Base-by-base conservation (phyloP, 164 flowering plant species). In the Vitis amurensis region DNA sequence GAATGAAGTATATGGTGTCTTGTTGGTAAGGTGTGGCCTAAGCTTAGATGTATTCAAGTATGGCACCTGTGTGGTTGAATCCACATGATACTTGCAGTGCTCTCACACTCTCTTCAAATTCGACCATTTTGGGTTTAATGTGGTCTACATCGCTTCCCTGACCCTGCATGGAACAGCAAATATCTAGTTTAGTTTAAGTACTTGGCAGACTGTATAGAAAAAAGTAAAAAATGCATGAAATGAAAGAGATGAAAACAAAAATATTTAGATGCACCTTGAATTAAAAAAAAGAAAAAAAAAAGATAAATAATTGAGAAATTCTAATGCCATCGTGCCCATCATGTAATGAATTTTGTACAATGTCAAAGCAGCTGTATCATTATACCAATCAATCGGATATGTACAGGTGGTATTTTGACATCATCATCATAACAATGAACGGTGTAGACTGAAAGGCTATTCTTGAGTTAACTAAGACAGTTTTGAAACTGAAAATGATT, bases 21-120 rank as follows among this genome's bases (percentile, higher is more conserved):
- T 37, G 44, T 37, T 37, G 44, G 44, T 37, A 37, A 6, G 27
- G 55, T 30, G 27, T 23, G 27, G 27, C 27, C 27, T 23, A 55
- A 53, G 15, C 1, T 75, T 77, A 78, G 3, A 52, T 55, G 74
- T 72, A 75, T 73, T 90, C 93, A 3, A 95, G 73, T 69, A 95
- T 79, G 66, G 93, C 98, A 58, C 91, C 99, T 3, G 98, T 90
- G 76, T 95, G 99, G 75, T 95, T 95, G 82, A 93, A 93, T 50
- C 99, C 99, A 59, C 98, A 95, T 1, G 99, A 95, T 30, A 95
- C 83, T 57, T 88, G 77, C 64, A 90, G 47, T 44, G 89, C 97
- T 74, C 76, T 91, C 53, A 88, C 81, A 68, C 82, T 73, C 59
- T 68, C 64, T 47, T 85, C 92, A 31, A 90, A 75, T 29, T 80